Evolutionary conservation across 2,329 filamentous ascomycete genomes (phyloP).

Genomic region (Aspergillus unguis): DNA sequence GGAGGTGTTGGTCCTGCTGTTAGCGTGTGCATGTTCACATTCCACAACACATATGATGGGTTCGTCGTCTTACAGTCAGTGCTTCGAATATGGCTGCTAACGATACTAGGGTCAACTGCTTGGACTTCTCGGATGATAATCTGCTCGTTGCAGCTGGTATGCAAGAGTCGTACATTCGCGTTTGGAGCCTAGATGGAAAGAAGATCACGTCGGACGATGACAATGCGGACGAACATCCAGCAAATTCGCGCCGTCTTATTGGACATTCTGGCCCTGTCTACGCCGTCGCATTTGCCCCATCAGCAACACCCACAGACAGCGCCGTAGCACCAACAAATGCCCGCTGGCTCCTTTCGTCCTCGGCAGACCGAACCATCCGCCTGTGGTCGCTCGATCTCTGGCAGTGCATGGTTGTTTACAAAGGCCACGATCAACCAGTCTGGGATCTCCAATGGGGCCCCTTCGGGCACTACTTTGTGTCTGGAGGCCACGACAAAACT

Average conservation of each 20-base stretch:
- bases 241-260: slow-evolving; percentile 72
- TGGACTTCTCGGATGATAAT: slow-evolving; percentile 93
- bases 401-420: slow-evolving; percentile 91
- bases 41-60: slow-evolving; percentile 93
- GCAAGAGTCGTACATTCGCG: slow-evolving; percentile 88
- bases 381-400: slow-evolving; percentile 92
- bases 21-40: slow-evolving; percentile 95
- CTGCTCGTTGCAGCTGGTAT: slow-evolving; percentile 84
- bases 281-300: slow-evolving; percentile 81
- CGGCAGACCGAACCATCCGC: slow-evolving; percentile 81
- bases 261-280: slow-evolving; percentile 91
- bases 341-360: slow-evolving; percentile 80
- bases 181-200: slow-evolving; percentile 88
- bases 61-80: slow-evolving; percentile 42
- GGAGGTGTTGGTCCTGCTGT: slow-evolving; percentile 79
- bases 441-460: slow-evolving; percentile 88
- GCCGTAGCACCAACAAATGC: slow-evolving; percentile 57
- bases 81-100: neutral
- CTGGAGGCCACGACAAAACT: slow-evolving; percentile 82
- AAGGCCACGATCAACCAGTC: slow-evolving; percentile 84
- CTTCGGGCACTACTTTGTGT: slow-evolving; percentile 91
- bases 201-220: slow-evolving; percentile 67
- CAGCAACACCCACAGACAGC: slow-evolving; percentile 50
- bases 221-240: slow-evolving; percentile 58
- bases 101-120: slow-evolving; percentile 69